Conservation (phyloP, 1,139 yeast species). For the Saccharomyces uvarum region DNA sequence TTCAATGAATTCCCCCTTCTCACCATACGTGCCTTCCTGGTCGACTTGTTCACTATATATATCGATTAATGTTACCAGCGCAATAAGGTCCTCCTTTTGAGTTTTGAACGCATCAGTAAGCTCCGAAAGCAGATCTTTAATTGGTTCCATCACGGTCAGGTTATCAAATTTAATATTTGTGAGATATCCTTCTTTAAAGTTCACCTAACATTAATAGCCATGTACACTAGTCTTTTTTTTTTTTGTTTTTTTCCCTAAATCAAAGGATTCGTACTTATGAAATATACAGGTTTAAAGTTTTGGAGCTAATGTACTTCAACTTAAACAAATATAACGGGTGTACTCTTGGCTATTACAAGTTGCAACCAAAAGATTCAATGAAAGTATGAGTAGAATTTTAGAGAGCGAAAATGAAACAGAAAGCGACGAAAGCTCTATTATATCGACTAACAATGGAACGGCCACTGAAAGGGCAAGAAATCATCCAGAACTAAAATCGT, state of each 20-base stretch:
- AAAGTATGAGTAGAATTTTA: neutral
- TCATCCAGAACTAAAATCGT: neutral
- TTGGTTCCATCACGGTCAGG: slow-evolving; percentile 8
- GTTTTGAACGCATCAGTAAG: slow-evolving; percentile 14
- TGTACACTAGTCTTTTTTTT: neutral
- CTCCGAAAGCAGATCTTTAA: slow-evolving; percentile 11
- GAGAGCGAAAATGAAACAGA: slow-evolving; percentile 1
- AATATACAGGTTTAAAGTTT: neutral
- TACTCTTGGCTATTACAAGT: neutral
- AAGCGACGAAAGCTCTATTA: neutral
- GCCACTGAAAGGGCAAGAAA: neutral
- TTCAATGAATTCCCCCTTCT: slow-evolving; percentile 40
- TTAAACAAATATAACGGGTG: neutral
- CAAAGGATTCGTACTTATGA: neutral
- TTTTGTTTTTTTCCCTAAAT: neutral
- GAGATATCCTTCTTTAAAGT: neutral
- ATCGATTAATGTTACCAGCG: slow-evolving; percentile 21
- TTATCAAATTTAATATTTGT: neutral
- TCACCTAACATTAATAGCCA: neutral
- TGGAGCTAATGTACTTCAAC: neutral
- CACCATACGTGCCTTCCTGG: slow-evolving; percentile 31
- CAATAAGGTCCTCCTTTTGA: slow-evolving; percentile 16
- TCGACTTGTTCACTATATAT: slow-evolving; percentile 18
- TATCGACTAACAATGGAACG: neutral
- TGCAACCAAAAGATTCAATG: neutral